Evolutionary conservation across 371 early-diverging fungal species (phyloP), one percentile per base, ranked within the genome.

Genomic region (Rhizopus arrhizus): DNA sequence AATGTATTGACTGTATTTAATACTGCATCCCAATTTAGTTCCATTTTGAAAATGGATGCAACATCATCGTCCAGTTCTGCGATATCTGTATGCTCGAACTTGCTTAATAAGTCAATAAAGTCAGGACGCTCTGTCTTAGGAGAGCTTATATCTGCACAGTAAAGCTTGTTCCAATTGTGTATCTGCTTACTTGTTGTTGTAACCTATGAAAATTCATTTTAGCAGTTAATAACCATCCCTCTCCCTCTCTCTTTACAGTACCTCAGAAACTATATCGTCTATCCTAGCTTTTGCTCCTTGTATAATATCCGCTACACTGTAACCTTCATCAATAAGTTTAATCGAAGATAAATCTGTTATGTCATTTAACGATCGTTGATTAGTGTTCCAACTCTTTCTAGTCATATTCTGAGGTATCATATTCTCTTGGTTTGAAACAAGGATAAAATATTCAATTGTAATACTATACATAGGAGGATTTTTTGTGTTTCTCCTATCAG

Each of bases 261-360:
- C 77, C 64, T 75, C 72, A 15, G 72, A 61, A 11, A 73, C 69
- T 57, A 78, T 65, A 8, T 53, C 46, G 60, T 78, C 78, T 15
- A 78, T 53, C 35, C 65, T 70, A 13, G 53, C 45, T 43, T 72
- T 54, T 46, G 75, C 75, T 56, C 62, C 61, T 12, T 60, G 56
- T 4, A 73, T 50, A 35, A 78, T 71, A 48, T 75, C 71, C 12
- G 58, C 56, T 40, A 75, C 49, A 11, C 71, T 69, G 53, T 69
- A 57, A 2, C 60, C 65, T 50, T 70, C 67, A 31, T 64, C 69
- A 4, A 66, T 64, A 31, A 66, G 60, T 22, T 65, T 48, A 7
- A 68, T 45, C 1, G 55, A 63, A 35, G 46, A 32, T 38, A 57
- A 36, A 15, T 42, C 50, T 41, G 33, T 59, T 31, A 15, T 41